phyloP scores from a whole-genome alignment of 768 basidiomycete genomes.

The Kwoniella sp. region DNA sequence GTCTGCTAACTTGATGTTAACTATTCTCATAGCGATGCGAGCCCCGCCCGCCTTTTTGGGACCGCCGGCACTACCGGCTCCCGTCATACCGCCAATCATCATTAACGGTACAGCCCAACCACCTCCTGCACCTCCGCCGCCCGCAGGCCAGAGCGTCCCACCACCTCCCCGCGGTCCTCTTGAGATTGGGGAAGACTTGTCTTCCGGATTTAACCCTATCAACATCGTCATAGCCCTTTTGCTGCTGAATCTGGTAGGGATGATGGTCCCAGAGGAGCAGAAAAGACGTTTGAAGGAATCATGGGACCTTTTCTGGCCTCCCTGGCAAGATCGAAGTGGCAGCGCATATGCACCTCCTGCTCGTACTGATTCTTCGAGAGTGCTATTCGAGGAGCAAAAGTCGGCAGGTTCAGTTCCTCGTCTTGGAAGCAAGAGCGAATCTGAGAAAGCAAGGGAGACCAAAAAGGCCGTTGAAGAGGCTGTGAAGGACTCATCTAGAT shows the following conservation, averaged over 20 bases:
- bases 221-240: constrained; percentile 23
- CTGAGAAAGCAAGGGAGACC: constrained; percentile 7
- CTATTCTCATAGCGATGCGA: constrained; percentile 20
- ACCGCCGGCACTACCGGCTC: neutral
- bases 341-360: neutral
- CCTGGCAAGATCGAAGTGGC: constrained; percentile 39
- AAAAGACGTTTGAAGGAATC: constrained; percentile 27
- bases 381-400: neutral
- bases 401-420: neutral
- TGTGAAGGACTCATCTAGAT: neutral
- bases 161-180: neutral
- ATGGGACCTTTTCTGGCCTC: constrained; percentile 43
- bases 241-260: constrained; percentile 21
- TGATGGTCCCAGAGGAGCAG: constrained; percentile 21
- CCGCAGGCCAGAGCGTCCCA: neutral
- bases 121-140: neutral
- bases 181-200: no score
- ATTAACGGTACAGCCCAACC: neutral
- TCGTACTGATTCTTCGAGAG: neutral
- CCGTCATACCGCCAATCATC: constrained; percentile 4
- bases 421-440: constrained; percentile 4
- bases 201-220: constrained; percentile 10
- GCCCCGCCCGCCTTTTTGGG: constrained; percentile 15
- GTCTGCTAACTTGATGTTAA: constrained; percentile 4
- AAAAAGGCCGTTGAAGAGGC: neutral